phyloP scores from a whole-genome alignment of 2,329 filamentous ascomycete genomes.

The Neonectria sp. region DNA sequence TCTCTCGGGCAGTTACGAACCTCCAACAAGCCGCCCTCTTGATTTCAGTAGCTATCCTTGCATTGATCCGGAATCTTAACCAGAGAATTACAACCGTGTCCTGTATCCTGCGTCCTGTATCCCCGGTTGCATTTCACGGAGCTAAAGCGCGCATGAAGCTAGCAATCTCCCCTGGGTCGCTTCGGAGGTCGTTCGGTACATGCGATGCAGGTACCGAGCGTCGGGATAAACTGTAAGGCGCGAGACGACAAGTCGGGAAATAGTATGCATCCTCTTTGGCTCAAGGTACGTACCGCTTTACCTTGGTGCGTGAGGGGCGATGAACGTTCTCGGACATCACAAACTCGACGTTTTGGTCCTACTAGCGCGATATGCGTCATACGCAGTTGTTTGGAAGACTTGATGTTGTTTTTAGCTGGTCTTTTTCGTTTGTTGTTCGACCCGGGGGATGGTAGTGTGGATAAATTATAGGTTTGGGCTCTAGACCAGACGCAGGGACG shows the following conservation, averaged over 20 bases:
- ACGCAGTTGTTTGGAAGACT: not conserved
- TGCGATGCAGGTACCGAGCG: constrained; percentile 20
- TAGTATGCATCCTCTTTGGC: constrained; percentile 5
- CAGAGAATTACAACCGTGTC: constrained; percentile 16
- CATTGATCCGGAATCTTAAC: not conserved
- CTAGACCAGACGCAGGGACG: constrained; percentile 10
- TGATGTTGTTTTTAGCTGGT: not conserved
- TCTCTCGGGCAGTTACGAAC: not conserved
- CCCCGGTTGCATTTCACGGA: constrained; percentile 13
- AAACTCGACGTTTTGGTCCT: not conserved
- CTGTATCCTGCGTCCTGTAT: constrained; percentile 4
- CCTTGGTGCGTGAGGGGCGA: constrained; percentile 4
- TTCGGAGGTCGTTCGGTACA: constrained; percentile 13
- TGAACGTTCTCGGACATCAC: not conserved
- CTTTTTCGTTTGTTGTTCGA: constrained; percentile 3
- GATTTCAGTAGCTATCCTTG: not conserved
- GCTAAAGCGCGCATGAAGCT: constrained; percentile 26
- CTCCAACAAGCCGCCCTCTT: not conserved
- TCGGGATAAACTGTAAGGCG: constrained; percentile 13
- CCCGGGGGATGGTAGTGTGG: constrained; percentile 5
- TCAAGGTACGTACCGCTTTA: not conserved
- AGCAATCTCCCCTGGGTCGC: constrained; percentile 27
- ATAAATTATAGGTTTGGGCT: not conserved
- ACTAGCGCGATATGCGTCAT: not conserved
- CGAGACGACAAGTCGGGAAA: constrained; percentile 8